phyloP scores from a whole-genome alignment of 2,329 filamentous ascomycete species.

The Leptosphaerulina australis region DNA sequence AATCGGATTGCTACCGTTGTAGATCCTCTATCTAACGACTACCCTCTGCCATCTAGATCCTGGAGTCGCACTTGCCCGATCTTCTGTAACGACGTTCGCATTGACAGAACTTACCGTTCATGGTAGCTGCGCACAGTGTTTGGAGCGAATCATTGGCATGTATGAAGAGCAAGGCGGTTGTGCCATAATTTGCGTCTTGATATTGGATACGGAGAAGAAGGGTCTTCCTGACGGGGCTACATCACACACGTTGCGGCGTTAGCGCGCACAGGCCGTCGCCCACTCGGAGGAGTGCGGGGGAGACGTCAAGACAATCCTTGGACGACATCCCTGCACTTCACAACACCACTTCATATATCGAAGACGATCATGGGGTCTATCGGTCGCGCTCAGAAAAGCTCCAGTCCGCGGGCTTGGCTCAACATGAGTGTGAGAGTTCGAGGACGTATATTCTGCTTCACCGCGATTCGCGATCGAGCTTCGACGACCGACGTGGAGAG shows the following conservation, averaged over 20 bases:
- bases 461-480: conserved; percentile 9
- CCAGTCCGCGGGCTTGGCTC: neutral
- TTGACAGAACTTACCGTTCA: neutral
- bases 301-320: neutral
- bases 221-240: conserved; percentile 6
- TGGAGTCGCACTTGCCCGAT: neutral
- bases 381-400: conserved; percentile 1
- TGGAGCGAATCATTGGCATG: neutral
- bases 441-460: neutral
- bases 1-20: neutral
- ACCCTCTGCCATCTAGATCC: neutral
- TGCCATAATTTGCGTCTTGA: conserved; percentile 5
- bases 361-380: conserved; percentile 13
- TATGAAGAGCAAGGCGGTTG: conserved; percentile 2
- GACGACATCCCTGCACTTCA: conserved; percentile 8
- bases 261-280: neutral
- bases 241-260: conserved; percentile 12
- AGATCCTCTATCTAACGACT: neutral
- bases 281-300: conserved; percentile 11
- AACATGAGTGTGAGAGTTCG: neutral
- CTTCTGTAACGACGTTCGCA: neutral
- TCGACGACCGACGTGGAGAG: neutral
- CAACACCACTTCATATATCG: conserved; percentile 14
- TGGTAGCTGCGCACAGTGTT: neutral
- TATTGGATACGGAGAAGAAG: neutral